These are phyloP conservation scores for Paspalum vaginatum DNA, from an alignment of 176 grass and related monocot genomes.

Conservation along the genomic window DNA sequence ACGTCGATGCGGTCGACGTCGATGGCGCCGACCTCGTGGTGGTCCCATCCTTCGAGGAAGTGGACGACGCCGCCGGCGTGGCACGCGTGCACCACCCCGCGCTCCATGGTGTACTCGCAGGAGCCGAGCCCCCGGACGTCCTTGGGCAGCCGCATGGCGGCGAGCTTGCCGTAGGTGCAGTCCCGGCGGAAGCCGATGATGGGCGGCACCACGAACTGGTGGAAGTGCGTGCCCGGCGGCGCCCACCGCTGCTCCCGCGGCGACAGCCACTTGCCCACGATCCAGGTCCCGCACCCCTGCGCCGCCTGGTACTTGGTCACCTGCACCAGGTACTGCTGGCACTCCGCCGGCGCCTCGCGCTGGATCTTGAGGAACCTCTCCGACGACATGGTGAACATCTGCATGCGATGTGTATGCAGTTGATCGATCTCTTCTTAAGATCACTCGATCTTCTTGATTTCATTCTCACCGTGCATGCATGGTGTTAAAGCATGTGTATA, in stretches of 20 bases:
- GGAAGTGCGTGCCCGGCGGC: constrained; percentile 83
- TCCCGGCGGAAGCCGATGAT: constrained; percentile 78
- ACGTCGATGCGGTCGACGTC: constrained; percentile 82
- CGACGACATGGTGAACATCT: constrained; percentile 84
- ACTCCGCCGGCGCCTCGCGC: constrained; percentile 72
- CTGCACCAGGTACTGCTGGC: constrained; percentile 78
- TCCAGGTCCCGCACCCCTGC: constrained; percentile 82
- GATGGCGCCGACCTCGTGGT: constrained; percentile 92
- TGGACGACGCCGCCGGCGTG: constrained; percentile 91
- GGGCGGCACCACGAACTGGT: constrained; percentile 94
- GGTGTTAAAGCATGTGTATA: too few relatives aligned
- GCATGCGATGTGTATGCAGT: not conserved
- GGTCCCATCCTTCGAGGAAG: constrained; percentile 74
- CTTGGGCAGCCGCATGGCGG: constrained; percentile 88
- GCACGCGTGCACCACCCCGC: constrained; percentile 84
- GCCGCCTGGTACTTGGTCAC: constrained; percentile 85
- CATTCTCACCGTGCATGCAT: too few relatives aligned
- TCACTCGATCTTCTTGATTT: too few relatives aligned
- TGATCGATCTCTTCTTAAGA: not conserved
- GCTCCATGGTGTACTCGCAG: constrained; percentile 87
- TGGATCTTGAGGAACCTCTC: constrained; percentile 81
- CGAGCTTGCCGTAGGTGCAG: constrained; percentile 86
- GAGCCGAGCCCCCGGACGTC: constrained; percentile 65
- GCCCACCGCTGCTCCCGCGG: constrained; percentile 82
- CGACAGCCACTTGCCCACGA: constrained; percentile 87